phyloP scores from a whole-genome alignment of 768 basidiomycete genomes.

The Dictyophora rubrovolvata region DNA sequence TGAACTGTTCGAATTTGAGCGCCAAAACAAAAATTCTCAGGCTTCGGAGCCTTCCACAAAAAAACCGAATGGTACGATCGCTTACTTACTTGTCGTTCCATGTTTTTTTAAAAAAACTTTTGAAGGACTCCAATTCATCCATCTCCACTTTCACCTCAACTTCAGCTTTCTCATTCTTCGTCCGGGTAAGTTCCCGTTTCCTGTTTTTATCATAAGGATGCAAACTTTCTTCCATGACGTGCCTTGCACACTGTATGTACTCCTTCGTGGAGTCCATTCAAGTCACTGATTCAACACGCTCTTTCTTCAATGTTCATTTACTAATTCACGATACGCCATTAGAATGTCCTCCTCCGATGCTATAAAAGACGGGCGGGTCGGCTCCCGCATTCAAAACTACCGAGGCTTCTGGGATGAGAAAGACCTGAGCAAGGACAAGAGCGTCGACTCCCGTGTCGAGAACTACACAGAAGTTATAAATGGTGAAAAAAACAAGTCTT shows the following conservation, averaged over 20 bases:
- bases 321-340: not conserved
- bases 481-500: conserved; percentile 1
- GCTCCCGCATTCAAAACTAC: conserved; percentile 71
- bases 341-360: conserved; percentile 21
- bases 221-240: conserved; percentile 40
- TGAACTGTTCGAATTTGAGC: too few species aligned
- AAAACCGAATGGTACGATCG: too few species aligned
- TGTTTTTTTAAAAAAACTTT: too few species aligned
- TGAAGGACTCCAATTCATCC: too few species aligned
- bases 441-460: conserved; percentile 58
- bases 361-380: conserved; percentile 47
- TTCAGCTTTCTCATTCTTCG: too few species aligned
- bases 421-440: conserved; percentile 59
- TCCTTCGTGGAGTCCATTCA: conserved; percentile 73
- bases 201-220: conserved; percentile 29
- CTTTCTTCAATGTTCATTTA: too few species aligned
- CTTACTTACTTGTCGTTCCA: too few species aligned
- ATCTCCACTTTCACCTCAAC: too few species aligned
- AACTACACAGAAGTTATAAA: conserved; percentile 51
- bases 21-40: too few species aligned
- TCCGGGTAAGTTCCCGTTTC: not conserved
- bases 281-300: conserved; percentile 63
- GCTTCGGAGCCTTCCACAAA: too few species aligned
- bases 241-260: conserved; percentile 47
- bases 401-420: conserved; percentile 80